Percentiles rank a stretch among this genome's conserved stretches.
These are phyloP conservation scores for Beauveria pseudobassiana DNA, from an alignment of 2,329 filamentous ascomycete species.

Conservation along the genomic window DNA sequence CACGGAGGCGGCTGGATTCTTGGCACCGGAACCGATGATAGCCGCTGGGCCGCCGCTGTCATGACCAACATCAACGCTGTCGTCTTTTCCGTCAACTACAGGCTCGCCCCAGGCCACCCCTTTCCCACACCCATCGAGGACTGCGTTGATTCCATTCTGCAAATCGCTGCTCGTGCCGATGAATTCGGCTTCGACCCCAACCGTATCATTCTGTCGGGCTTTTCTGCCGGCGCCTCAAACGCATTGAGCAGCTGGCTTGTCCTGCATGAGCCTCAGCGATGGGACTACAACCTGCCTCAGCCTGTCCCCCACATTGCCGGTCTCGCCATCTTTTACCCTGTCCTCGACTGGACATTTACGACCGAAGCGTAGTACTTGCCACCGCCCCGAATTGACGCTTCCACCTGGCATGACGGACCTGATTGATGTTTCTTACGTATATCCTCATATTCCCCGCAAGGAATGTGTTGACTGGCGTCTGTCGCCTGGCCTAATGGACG, in stretches of 20 bases:
- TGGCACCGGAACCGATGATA: slow-evolving; percentile 55
- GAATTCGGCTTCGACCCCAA: slow-evolving; percentile 51
- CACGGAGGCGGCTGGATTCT: slow-evolving; percentile 62
- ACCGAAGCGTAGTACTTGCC: slow-evolving; percentile 46
- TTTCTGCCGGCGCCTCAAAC: slow-evolving; percentile 55
- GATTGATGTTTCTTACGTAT: slow-evolving; percentile 56
- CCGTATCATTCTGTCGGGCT: slow-evolving; percentile 53
- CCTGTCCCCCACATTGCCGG: slow-evolving; percentile 42
- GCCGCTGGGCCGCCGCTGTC: slow-evolving; percentile 50
- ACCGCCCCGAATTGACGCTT: slow-evolving; percentile 50
- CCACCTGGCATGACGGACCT: slow-evolving; percentile 51
- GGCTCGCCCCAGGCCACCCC: slow-evolving; percentile 57
- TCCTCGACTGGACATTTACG: slow-evolving; percentile 55
- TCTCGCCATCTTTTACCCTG: slow-evolving; percentile 53
- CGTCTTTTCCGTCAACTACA: slow-evolving; percentile 59
- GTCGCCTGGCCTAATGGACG: slow-evolving; percentile 49
- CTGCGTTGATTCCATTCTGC: slow-evolving; percentile 55
- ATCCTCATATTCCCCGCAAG: slow-evolving; percentile 38
- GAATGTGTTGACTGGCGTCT: slow-evolving; percentile 46
- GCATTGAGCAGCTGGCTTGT: slow-evolving; percentile 41
- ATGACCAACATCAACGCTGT: slow-evolving; percentile 46
- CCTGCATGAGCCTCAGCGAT: slow-evolving; percentile 34
- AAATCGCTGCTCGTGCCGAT: slow-evolving; percentile 47
- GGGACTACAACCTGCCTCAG: slow-evolving; percentile 30
- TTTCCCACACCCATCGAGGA: slow-evolving; percentile 61